These are phyloP conservation scores for Ganoderma leucocontextum DNA, from an alignment of 1,284 basidiomycete species.

Conservation along the genomic window DNA sequence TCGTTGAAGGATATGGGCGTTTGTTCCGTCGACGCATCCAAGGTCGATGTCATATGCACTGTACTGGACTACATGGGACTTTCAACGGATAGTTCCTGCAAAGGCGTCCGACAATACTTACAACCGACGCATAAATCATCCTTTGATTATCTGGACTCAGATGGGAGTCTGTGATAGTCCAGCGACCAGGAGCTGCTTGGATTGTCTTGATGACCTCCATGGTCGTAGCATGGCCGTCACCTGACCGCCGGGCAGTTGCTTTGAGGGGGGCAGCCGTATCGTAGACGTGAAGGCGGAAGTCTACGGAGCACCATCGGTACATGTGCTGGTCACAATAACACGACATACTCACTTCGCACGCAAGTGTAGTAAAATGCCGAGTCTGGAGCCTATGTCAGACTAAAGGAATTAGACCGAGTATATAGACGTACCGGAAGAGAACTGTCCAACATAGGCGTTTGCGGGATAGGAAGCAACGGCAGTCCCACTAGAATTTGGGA, in stretches of 20 bases:
- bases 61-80: conserved; percentile 62
- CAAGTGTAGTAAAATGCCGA: conserved; percentile 87
- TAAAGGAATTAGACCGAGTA: conserved; percentile 36
- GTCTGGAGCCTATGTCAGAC: conserved; percentile 51
- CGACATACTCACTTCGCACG: conserved; percentile 64
- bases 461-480: conserved; percentile 84
- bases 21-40: conserved; percentile 76
- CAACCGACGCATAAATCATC: conserved; percentile 93
- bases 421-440: conserved; percentile 69
- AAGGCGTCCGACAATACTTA: conserved; percentile 43
- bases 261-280: conserved; percentile 68
- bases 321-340: not conserved
- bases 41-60: conserved; percentile 87
- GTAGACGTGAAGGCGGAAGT: conserved; percentile 90
- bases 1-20: conserved; percentile 79
- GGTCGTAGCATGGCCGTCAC: conserved; percentile 63
- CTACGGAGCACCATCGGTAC: conserved; percentile 46
- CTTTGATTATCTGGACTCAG: conserved; percentile 92
- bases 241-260: conserved; percentile 34
- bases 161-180: conserved; percentile 97
- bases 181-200: conserved; percentile 76
- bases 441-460: conserved; percentile 94
- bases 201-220: conserved; percentile 85
- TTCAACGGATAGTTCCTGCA: not conserved
- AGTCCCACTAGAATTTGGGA: conserved; percentile 90